Evolutionary conservation across 2,329 filamentous ascomycete genomes (phyloP).

Genomic region (Fusarium decemcellulare): DNA sequence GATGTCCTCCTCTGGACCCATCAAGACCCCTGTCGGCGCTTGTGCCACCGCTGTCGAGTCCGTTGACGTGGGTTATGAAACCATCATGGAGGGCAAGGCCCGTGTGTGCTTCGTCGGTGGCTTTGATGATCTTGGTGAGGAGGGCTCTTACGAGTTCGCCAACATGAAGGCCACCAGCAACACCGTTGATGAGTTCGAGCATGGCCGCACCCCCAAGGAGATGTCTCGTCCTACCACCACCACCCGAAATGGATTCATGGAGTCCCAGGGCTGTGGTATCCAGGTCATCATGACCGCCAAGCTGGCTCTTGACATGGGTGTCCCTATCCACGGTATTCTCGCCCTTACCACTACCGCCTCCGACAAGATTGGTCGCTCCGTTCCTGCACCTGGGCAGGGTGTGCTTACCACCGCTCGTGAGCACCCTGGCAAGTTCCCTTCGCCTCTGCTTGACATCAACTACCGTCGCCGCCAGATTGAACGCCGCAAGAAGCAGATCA

Average conservation of each 20-base stretch:
- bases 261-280: conserved; percentile 98
- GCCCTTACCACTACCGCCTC: conserved; percentile 96
- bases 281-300: conserved; percentile 98
- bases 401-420: conserved; percentile 96
- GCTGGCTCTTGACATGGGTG: conserved; percentile 97
- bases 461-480: conserved; percentile 97
- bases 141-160: conserved; percentile 99
- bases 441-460: conserved; percentile 95
- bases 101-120: conserved; percentile 98
- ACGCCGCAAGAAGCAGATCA: conserved; percentile 93
- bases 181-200: conserved; percentile 94
- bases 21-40: conserved; percentile 98
- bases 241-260: conserved; percentile 98
- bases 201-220: conserved; percentile 94
- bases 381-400: conserved; percentile 96
- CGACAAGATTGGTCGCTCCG: conserved; percentile 98
- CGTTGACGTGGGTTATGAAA: conserved; percentile 97
- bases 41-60: conserved; percentile 98
- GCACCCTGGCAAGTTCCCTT: conserved; percentile 91
- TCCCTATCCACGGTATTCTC: conserved; percentile 95
- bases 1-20: conserved; percentile 95
- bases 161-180: conserved; percentile 99
- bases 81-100: conserved; percentile 98
- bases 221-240: conserved; percentile 99
- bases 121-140: conserved; percentile 99